phyloP scores from a whole-genome alignment of 2,329 filamentous ascomycete species.

The Epichloe aotearoae region DNA sequence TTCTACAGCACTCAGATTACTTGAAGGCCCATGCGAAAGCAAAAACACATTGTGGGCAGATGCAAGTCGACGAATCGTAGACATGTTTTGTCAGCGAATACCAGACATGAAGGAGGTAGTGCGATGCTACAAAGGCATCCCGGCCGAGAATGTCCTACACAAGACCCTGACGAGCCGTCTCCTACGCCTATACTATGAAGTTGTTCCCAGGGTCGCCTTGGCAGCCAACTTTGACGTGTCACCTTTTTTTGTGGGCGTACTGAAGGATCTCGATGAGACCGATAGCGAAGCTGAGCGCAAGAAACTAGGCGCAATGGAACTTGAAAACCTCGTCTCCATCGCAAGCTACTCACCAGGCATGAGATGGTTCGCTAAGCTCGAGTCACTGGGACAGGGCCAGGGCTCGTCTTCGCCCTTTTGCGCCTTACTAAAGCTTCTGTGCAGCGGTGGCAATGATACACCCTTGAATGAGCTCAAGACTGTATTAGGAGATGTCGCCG shows the following conservation, averaged over 20 bases:
- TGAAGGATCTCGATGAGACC: conserved; percentile 47
- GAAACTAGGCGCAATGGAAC: conserved; percentile 53
- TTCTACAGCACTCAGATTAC: conserved; percentile 45
- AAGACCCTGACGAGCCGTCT: conserved; percentile 68
- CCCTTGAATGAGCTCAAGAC: conserved; percentile 32
- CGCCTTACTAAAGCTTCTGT: conserved; percentile 45
- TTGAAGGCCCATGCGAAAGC: conserved; percentile 31
- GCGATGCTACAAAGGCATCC: conserved; percentile 54
- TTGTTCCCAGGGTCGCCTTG: conserved; percentile 65
- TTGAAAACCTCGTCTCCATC: conserved; percentile 71
- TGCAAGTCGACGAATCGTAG: conserved; percentile 51
- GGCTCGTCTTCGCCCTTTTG: conserved; percentile 50
- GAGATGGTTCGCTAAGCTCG: conserved; percentile 75
- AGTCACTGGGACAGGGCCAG: conserved; percentile 36
- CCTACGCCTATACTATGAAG: conserved; percentile 72
- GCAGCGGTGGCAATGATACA: conserved; percentile 15
- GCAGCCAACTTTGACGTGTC: conserved; percentile 85
- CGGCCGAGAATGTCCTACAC: conserved; percentile 57
- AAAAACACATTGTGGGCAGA: conserved; percentile 49
- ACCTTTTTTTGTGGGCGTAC: conserved; percentile 56
- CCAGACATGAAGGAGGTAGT: conserved; percentile 75
- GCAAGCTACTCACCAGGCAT: conserved; percentile 71
- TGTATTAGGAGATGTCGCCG: conserved; percentile 46
- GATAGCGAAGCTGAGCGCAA: conserved; percentile 34
- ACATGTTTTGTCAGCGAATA: conserved; percentile 64